Conservation (phyloP, 208 protist genomes). For the Crithidia sp. region DNA sequence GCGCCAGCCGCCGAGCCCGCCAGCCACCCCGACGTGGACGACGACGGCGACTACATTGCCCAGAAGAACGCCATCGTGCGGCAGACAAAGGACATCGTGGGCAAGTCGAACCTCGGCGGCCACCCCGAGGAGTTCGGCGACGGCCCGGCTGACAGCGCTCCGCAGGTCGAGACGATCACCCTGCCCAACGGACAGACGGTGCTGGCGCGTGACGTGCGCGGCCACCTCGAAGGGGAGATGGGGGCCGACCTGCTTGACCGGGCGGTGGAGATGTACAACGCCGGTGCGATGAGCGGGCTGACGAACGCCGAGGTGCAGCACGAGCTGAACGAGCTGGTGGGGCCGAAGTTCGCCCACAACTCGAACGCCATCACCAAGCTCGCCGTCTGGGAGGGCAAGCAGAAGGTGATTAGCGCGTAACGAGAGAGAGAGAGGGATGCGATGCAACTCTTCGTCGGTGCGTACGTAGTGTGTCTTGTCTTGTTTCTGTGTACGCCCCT, state of each 20-base stretch:
- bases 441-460: too few relatives aligned
- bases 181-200: conserved; percentile 63
- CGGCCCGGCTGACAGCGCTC: conserved; percentile 50
- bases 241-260: conserved; percentile 63
- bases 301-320: conserved; percentile 74
- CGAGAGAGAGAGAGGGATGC: too few relatives aligned
- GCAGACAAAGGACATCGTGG: conserved; percentile 82
- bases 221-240: conserved; percentile 72
- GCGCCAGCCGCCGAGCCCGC: conserved; percentile 18
- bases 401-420: conserved; percentile 43
- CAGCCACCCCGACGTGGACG: conserved; percentile 76
- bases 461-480: too few relatives aligned
- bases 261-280: conserved; percentile 81
- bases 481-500: too few relatives aligned
- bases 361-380: conserved; percentile 88
- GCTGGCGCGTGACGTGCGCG: conserved; percentile 58
- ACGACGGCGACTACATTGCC: conserved; percentile 85
- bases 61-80: conserved; percentile 84
- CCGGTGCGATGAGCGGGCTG: conserved; percentile 57
- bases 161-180: conserved; percentile 75
- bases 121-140: conserved; percentile 90
- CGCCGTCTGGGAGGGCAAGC: conserved; percentile 82
- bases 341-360: conserved; percentile 64
- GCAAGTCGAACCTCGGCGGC: conserved; percentile 71
- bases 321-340: conserved; percentile 73